Percentiles rank a stretch among this genome's conserved stretches.
phyloP scores from a whole-genome alignment of 108 stramenopile genomes.

The Stephanodiscus minutulus region DNA sequence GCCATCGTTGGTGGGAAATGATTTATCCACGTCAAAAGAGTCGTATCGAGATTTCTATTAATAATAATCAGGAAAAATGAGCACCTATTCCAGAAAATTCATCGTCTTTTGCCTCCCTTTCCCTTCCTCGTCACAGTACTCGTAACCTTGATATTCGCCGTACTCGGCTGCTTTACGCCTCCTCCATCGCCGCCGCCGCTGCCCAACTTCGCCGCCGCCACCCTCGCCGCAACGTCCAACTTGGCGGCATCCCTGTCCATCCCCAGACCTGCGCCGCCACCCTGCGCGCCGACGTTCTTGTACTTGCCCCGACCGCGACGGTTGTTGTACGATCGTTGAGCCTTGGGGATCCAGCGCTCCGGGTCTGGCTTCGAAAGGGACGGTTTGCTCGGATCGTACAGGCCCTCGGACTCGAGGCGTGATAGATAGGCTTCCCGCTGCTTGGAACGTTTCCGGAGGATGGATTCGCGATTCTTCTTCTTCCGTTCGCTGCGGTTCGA shows the following conservation, averaged over 20 bases:
- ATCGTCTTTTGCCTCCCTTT: constrained; percentile 28
- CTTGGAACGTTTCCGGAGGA: constrained; percentile 66
- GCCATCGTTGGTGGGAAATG: no score
- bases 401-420: constrained; percentile 61
- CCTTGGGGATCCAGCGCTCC: constrained; percentile 96
- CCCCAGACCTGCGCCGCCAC: constrained; percentile 78
- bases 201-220: constrained; percentile 54
- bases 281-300: constrained; percentile 78
- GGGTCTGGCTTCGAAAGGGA: constrained; percentile 83
- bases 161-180: constrained; percentile 41
- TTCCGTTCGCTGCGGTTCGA: constrained; percentile 32
- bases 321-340: constrained; percentile 85
- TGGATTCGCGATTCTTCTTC: constrained; percentile 57
- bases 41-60: no score
- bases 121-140: constrained; percentile 36
- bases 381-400: constrained; percentile 79
- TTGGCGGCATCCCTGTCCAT: constrained; percentile 86
- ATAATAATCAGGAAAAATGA: no score
- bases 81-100: no score
- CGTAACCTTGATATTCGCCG: constrained; percentile 60
- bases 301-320: constrained; percentile 55
- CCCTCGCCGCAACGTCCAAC: constrained; percentile 90
- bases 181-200: constrained; percentile 17
- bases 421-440: constrained; percentile 70
- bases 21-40: no score